Evolutionary conservation across 305 asterid genomes (phyloP), one percentile per base, ranked within the genome.

Genomic region (Solanum chacoense): DNA sequence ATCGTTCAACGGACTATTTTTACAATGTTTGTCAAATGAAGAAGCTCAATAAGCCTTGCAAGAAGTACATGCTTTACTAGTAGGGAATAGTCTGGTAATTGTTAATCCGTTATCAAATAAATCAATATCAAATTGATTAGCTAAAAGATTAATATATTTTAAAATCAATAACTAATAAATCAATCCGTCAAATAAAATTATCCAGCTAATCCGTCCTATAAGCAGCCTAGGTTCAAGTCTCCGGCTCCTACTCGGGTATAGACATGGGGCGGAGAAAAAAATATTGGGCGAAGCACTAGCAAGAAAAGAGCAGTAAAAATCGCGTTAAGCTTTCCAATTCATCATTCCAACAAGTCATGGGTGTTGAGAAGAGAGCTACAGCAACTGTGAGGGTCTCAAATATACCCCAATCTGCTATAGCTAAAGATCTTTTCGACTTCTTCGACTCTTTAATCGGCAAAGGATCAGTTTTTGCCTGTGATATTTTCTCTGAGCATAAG

Each of bases 401-500:
- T 93, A 94, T 97, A 80, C 94, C 97, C 3, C 92, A 76, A 55
- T 74, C 94, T 28, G 94, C 90, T 90, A 89, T 90, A 26, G 98
- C 98, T 89, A 85, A 87, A 80, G 94, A 95, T 37, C 93, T 97
- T 55, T 67, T 89, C 50, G 63, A 91, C 12, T 96, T 91, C 89
- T 91, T 96, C 87, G 96, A 95, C 84, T 90, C 95, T 11, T 20
- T 16, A 14, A 36, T 94, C 14, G 97, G 97, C 1, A 63, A 92
- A 85, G 94, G 88, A 85, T 81, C 95, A 4, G 90, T 97, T 72
- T 97, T 90, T 89, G 98, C 99, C 65, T 87, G 95, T 16, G 95
- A 96, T 35, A 96, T 97, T 71, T 94, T 93, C 92, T 92, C 98
- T 1, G 98, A 94, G 85, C 97, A 89, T 93, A 90, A 88, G 38